Conservation (phyloP, 345 rosid genomes). For the Citrus inodora region DNA sequence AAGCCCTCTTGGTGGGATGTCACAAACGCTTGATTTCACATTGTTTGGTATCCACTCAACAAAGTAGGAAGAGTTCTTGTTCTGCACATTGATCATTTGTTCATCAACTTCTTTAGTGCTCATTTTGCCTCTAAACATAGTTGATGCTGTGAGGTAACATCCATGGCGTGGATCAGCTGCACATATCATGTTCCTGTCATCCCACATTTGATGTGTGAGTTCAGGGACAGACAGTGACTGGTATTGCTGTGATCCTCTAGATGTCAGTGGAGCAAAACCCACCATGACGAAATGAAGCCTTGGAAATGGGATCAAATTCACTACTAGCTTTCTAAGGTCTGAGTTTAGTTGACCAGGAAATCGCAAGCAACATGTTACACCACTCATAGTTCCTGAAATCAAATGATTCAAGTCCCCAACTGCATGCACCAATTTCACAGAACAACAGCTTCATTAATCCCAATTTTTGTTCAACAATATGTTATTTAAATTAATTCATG, state of each 20-base stretch:
- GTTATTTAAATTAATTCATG: no score
- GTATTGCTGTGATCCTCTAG: slow-evolving; percentile 40
- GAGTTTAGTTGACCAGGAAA: slow-evolving; percentile 29
- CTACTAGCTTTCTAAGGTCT: slow-evolving; percentile 24
- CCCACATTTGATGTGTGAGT: slow-evolving; percentile 38
- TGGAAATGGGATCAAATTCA: slow-evolving; percentile 26
- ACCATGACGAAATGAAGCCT: slow-evolving; percentile 32
- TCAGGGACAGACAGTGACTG: slow-evolving; percentile 27
- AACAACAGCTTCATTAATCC: no score
- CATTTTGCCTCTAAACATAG: slow-evolving; percentile 44
- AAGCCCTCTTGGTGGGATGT: slow-evolving; percentile 27
- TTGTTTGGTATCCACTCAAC: slow-evolving; percentile 23
- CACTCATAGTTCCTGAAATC: slow-evolving; percentile 28
- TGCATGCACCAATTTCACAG: not conserved
- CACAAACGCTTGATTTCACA: slow-evolving; percentile 31
- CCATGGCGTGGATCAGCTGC: slow-evolving; percentile 35
- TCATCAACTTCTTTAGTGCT: slow-evolving; percentile 37
- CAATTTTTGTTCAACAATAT: no score
- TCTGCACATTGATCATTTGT: slow-evolving; percentile 27
- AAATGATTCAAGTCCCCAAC: slow-evolving; percentile 29
- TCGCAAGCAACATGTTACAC: slow-evolving; percentile 27
- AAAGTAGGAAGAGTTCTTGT: slow-evolving; percentile 26
- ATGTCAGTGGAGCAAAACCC: slow-evolving; percentile 34
- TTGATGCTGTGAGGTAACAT: slow-evolving; percentile 34
- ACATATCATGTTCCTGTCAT: slow-evolving; percentile 28